Evolutionary conservation across 2,329 filamentous ascomycete species (phyloP).

Genomic region (Cercospora brassicicola): DNA sequence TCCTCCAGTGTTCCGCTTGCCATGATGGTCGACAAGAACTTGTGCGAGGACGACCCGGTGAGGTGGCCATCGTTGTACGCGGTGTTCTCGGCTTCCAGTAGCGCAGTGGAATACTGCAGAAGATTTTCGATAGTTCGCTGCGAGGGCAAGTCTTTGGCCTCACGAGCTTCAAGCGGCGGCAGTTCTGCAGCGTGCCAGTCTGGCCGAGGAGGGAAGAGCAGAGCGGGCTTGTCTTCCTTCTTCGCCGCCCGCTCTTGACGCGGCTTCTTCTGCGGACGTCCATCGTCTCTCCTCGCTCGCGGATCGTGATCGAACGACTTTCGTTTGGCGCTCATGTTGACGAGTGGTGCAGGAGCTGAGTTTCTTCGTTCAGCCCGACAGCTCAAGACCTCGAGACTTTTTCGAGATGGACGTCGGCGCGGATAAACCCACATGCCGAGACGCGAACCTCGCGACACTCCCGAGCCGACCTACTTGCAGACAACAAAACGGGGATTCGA

Average conservation of each 20-base stretch:
- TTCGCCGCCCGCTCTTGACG: conserved; percentile 26
- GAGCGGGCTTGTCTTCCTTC: conserved; percentile 20
- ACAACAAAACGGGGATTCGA: neutral
- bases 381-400: conserved; percentile 8
- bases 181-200: conserved; percentile 67
- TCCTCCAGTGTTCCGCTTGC: conserved; percentile 92
- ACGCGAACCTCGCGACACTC: neutral
- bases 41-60: conserved; percentile 81
- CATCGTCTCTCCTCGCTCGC: conserved; percentile 8
- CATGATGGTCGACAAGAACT: conserved; percentile 97
- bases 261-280: conserved; percentile 34
- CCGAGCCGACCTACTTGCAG: neutral
- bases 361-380: neutral
- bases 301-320: conserved; percentile 35
- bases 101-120: conserved; percentile 68
- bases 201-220: conserved; percentile 58
- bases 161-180: conserved; percentile 51
- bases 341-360: neutral
- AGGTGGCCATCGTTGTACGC: conserved; percentile 70
- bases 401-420: conserved; percentile 5
- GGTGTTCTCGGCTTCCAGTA: conserved; percentile 76
- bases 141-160: conserved; percentile 50
- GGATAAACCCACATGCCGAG: neutral
- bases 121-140: conserved; percentile 57
- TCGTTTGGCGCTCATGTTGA: conserved; percentile 41